phyloP scores from a whole-genome alignment of 2,329 filamentous ascomycete genomes.

The Diaporthe ilicicola region DNA sequence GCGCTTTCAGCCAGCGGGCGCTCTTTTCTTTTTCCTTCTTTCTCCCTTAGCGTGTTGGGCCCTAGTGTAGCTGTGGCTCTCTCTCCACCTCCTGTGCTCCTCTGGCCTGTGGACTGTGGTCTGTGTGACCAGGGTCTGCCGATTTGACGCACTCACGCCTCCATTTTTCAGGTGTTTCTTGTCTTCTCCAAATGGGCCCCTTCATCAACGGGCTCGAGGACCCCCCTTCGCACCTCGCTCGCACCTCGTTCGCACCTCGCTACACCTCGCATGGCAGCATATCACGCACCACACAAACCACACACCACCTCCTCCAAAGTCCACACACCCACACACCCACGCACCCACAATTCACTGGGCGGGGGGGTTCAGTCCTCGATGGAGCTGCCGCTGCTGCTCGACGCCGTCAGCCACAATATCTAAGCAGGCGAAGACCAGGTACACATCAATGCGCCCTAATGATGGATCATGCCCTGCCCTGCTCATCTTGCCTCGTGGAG shows the following conservation, averaged over 20 bases:
- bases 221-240: conserved; percentile 8
- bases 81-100: conserved; percentile 1
- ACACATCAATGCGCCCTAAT: conserved; percentile 22
- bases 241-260: conserved; percentile 8
- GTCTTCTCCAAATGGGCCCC: conserved; percentile 32
- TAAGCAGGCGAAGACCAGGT: conserved; percentile 16
- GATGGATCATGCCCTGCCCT: conserved; percentile 13
- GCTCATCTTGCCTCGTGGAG: conserved; percentile 16
- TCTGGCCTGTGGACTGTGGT: background rate
- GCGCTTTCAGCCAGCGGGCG: background rate
- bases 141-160: conserved; percentile 20
- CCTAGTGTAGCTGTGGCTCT: conserved; percentile 3
- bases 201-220: conserved; percentile 28
- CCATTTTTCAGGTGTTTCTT: conserved; percentile 30
- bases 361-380: background rate
- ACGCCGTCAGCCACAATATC: conserved; percentile 20
- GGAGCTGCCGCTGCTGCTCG: conserved; percentile 5
- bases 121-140: conserved; percentile 19
- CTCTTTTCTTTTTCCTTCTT: background rate
- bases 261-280: conserved; percentile 22
- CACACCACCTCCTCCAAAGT: background rate
- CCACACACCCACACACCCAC: background rate
- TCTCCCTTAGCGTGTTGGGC: background rate
- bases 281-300: background rate
- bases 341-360: background rate